Base-by-base conservation (phyloP, 2,329 filamentous ascomycete species). In the Pseudonectria buxi region DNA sequence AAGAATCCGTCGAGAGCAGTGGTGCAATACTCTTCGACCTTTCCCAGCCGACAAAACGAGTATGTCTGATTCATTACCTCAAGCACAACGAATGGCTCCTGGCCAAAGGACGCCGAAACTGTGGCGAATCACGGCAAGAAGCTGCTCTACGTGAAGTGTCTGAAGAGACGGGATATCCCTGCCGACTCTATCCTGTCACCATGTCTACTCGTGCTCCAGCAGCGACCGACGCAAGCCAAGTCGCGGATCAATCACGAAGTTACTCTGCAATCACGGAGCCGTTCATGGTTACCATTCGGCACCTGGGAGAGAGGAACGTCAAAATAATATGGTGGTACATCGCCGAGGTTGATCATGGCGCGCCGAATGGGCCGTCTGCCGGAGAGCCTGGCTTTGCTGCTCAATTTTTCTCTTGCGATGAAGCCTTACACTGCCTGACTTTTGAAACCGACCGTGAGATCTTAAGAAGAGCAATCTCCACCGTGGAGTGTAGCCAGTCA, bases 1-100 rank as follows among this genome's bases (percentile, higher is more conserved):
- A n/a, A n/a, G n/a, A n/a, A n/a, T n/a, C n/a, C n/a, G n/a, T n/a
- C n/a, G n/a, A n/a, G n/a, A n/a, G n/a, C n/a, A n/a, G n/a, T n/a
- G n/a, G n/a, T n/a, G n/a, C n/a, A 4, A 18, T 49, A 11, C 30
- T 46, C 7, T 50, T 46, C n/a, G 32, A 46, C n/a, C 35, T 46
- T n/a, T 32, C 38, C 1, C 14, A 35, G 3, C 7, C 11, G 5
- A 10, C 32, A 13, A 26, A 25, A 7, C 25, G 32, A 16, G 43
- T 44, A 22, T 46, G 44, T n/a, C 30, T 49, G 5, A 28, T 44
- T 25, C 40, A 36, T 18, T 31, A 26, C 18, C 14, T 30, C 7
- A 9, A 31, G 6, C 27, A 10, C 6, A 26, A 30, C 15, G 30
- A 41, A 30, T 47, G 43, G 36, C 37, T 44, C 10, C 36, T 47